Conservation (phyloP, 306 rosid species). For the Crataegus laevigata region DNA sequence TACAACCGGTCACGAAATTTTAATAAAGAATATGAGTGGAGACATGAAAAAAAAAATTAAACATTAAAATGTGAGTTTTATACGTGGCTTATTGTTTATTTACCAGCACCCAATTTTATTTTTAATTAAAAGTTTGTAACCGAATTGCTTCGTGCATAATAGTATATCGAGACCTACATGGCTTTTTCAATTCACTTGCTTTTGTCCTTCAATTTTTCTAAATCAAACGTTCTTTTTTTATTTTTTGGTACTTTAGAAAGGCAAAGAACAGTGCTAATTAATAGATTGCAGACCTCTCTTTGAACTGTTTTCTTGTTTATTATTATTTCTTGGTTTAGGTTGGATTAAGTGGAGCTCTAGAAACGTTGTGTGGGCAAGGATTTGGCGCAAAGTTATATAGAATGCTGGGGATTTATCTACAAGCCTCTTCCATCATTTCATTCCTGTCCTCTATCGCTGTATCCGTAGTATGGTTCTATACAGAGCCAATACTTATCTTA, state of each 20-base stretch:
- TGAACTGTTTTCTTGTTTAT: too few relatives aligned
- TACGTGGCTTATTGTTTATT: too few relatives aligned
- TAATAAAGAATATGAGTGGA: too few relatives aligned
- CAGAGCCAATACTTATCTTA: conserved; percentile 49
- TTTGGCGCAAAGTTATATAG: conserved; percentile 59
- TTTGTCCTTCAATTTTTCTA: neutral
- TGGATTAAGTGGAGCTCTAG: conserved; percentile 80
- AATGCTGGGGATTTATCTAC: conserved; percentile 64
- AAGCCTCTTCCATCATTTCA: conserved; percentile 56
- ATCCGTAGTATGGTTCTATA: conserved; percentile 52
- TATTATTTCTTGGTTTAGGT: conserved; percentile 22
- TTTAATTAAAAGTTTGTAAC: neutral
- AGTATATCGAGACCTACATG: neutral
- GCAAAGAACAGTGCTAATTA: neutral
- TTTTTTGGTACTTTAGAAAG: neutral
- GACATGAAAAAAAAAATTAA: neutral
- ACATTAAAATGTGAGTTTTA: too few relatives aligned
- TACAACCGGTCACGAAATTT: too few relatives aligned
- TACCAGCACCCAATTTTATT: neutral
- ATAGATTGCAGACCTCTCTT: neutral
- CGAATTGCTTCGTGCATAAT: neutral
- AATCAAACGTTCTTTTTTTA: neutral
- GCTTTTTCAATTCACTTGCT: neutral
- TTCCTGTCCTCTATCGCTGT: conserved; percentile 37
- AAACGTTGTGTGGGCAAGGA: conserved; percentile 86